phyloP scores from a whole-genome alignment of 257 asterid species.

The Capsicum rhomboideum region DNA sequence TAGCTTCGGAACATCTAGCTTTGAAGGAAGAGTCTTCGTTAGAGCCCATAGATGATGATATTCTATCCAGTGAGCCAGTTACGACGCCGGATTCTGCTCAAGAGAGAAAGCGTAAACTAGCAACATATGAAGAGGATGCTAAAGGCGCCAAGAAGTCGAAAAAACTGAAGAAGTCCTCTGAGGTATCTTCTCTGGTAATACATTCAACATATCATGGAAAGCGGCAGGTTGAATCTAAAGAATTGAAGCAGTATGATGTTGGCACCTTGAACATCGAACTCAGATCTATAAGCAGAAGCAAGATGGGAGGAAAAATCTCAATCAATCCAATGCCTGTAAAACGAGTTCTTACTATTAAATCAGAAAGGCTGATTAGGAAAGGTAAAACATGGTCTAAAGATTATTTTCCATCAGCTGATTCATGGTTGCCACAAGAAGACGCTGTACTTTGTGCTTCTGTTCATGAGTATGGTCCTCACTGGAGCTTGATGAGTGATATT shows the following conservation, averaged over 20 bases:
- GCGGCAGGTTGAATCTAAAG: slow-evolving; percentile 42
- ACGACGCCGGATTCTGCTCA: slow-evolving; percentile 51
- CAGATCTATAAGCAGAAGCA: slow-evolving; percentile 53
- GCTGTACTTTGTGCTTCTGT: slow-evolving; percentile 71
- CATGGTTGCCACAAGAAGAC: slow-evolving; percentile 86
- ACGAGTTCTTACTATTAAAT: slow-evolving; percentile 58
- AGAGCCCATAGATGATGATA: slow-evolving; percentile 59
- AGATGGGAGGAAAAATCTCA: slow-evolving; percentile 57
- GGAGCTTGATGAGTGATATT: slow-evolving; percentile 82
- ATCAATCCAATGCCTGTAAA: slow-evolving; percentile 62
- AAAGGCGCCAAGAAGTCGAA: slow-evolving; percentile 56
- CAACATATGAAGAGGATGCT: slow-evolving; percentile 47
- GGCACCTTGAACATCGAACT: slow-evolving; percentile 40
- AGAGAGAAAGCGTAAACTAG: slow-evolving; percentile 56
- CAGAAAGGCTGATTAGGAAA: slow-evolving; percentile 70
- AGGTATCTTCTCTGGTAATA: slow-evolving; percentile 11
- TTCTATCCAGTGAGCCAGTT: slow-evolving; percentile 42
- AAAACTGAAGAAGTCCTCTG: slow-evolving; percentile 49
- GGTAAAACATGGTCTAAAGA: slow-evolving; percentile 58
- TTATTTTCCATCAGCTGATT: slow-evolving; percentile 61
- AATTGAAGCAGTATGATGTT: slow-evolving; percentile 34
- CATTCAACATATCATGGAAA: slow-evolving; percentile 39
- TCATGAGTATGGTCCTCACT: slow-evolving; percentile 85
- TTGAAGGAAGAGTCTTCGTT: slow-evolving; percentile 51
- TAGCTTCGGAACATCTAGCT: slow-evolving; percentile 47